Base-by-base conservation (phyloP, 73 alveolate genomes). In the Chromera velia region DNA sequence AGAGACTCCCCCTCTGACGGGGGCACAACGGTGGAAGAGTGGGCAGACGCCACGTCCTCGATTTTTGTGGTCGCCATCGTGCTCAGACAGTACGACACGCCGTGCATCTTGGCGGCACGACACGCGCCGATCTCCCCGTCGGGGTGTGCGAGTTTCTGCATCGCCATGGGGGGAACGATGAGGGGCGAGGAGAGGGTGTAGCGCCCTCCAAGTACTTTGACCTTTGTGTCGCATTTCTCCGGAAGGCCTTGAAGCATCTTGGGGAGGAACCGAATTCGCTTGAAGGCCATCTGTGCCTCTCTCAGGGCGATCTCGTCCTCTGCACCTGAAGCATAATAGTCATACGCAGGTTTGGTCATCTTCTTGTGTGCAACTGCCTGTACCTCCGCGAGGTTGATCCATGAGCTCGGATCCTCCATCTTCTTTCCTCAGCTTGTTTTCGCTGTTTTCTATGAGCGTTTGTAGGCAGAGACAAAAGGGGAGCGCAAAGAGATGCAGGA, bases 271-370 rank as follows among this genome's bases (percentile, higher is more conserved):
- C 80, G 70, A 4, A 88, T 63, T 0, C 63, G 49, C 17, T 78
- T 33, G 66, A 84, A 88, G 9, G 86, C 83, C 27, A 71, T 34
- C n/a, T 29, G 82, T 31, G 81, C 83, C 26, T 88, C 87, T 9
- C 47, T 28, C 19, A 83, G 76, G 9, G 93, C 75, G 28, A 17
- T 31, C 33, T 62, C 28, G 32, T 74, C 93, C 48, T 88, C 81
- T 9, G 93, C 93, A 4, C 93, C 93, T 33, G 91, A 75, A n/a
- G 72, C 30, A 69, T 82, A 88, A 73, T 88, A 88, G 65, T 69
- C 90, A 79, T 81, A 77, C 71, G 83, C 90, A 68, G 28, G 19
- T 74, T 85, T 85, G 9, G 77, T 65, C 0, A 85, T 29, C 30
- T 80, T 27, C 28, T 75, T 55, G 47, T 75, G 28, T 29, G 84